Base-by-base conservation (phyloP, 305 asterid species). In the Coffea humblotiana region DNA sequence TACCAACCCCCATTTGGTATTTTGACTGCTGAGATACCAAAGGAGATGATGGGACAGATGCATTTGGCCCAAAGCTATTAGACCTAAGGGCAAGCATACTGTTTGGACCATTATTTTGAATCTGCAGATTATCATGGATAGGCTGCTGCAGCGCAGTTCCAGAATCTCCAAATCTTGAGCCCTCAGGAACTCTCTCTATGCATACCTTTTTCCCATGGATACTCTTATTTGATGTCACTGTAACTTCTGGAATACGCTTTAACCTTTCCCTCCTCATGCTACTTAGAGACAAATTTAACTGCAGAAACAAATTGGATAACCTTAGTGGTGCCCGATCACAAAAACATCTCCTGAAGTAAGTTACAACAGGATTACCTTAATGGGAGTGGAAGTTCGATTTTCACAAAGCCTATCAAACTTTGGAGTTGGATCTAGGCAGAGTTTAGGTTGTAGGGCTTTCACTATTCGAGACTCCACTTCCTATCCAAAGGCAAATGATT, bases 381-480 rank as follows among this genome's bases (percentile, higher is more conserved):
- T 71, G 56, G 91, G 78, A 84, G 75, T 71, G 61, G 91, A 77
- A 84, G 73, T 85, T 52, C 84, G 86, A 76, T 80, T 82, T 82
- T 85, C 84, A 83, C 85, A 85, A 77, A 94, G 91, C 80, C 87
- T 93, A 80, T 88, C 93, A 71, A 94, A 87, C 84, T 87, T 92
- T 45, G 97, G 97, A 68, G 87, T 78, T 45, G 99, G 99, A 78
- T 91, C 96, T 47, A 96, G 89, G 87, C 83, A 87, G 85, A 96
- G 98, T 74, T 93, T 88, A 27, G 99, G 99, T 84, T 92, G 98
- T 82, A 92, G 86, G 83, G 98, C 98, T 86, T 88, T 94, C 87
- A 96, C 77, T 83, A 96, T 92, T 81, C 97, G 92, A 78, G 98
- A 92, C 90, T 96, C 99, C 79, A 96, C 97, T 92, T 96, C 99